Conservation (phyloP, 345 rosid genomes). For the Balakata baccata region DNA sequence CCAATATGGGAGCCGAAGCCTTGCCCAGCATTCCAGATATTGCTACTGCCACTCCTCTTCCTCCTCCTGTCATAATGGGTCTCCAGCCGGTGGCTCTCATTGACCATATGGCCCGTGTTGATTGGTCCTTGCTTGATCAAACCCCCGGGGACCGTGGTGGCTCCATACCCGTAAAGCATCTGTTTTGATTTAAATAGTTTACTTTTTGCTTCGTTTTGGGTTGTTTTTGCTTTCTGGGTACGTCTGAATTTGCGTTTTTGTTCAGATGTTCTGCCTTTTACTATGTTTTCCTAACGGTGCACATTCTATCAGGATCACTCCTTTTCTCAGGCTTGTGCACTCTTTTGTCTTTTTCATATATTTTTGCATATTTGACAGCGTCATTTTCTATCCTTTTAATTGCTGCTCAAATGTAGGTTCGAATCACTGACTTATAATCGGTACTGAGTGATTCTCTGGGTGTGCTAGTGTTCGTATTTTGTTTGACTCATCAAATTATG, state of each 20-base stretch:
- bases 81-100: slow-evolving; percentile 90
- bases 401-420: background rate
- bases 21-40: slow-evolving; percentile 34
- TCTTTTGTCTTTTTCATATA: background rate
- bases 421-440: background rate
- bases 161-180: slow-evolving; percentile 57
- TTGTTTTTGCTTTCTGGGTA: slow-evolving; percentile 9
- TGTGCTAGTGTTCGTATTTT: too few relatives aligned
- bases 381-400: background rate
- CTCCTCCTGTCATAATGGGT: slow-evolving; percentile 63
- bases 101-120: slow-evolving; percentile 78
- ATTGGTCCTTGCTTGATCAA: slow-evolving; percentile 64
- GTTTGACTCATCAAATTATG: too few relatives aligned
- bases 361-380: background rate
- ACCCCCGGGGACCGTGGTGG: slow-evolving; percentile 93
- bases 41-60: background rate
- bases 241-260: background rate
- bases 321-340: background rate
- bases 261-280: background rate
- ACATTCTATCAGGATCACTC: background rate
- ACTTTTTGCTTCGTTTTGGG: background rate
- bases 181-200: background rate
- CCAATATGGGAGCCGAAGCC: slow-evolving; percentile 63
- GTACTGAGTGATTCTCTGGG: background rate
- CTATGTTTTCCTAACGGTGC: background rate